Evolutionary conservation across 2,329 filamentous ascomycete species (phyloP).

Genomic region (Kalmusia sp.): DNA sequence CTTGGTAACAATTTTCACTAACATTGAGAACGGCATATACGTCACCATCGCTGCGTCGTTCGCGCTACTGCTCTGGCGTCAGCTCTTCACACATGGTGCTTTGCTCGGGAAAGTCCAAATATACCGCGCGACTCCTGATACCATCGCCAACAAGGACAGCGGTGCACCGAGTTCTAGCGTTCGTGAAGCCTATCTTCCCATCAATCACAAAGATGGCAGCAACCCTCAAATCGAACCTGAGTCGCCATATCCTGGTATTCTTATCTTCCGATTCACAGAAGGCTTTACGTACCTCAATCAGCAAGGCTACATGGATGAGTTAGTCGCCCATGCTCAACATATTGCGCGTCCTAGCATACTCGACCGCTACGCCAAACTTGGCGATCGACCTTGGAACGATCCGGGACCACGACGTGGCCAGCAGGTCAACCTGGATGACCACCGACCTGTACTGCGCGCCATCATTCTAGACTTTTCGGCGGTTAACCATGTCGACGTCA

Average conservation of each 20-base stretch:
- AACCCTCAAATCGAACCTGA: conserved; percentile 84
- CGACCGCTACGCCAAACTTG: conserved; percentile 63
- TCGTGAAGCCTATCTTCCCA: conserved; percentile 64
- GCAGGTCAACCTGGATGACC: conserved; percentile 53
- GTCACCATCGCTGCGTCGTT: conserved; percentile 79
- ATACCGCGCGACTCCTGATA: conserved; percentile 82
- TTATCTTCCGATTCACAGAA: conserved; percentile 95
- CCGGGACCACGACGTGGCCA: conserved; percentile 73
- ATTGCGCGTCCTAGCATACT: conserved; percentile 79
- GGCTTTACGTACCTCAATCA: conserved; percentile 97
- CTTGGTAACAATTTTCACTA: conserved; percentile 83
- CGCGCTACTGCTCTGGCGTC: conserved; percentile 80
- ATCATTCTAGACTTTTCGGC: conserved; percentile 92
- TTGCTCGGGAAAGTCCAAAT: conserved; percentile 81
- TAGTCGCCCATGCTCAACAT: conserved; percentile 52
- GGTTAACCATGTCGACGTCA: conserved; percentile 93
- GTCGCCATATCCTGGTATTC: conserved; percentile 86
- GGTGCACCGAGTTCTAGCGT: conserved; percentile 13
- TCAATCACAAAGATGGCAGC: conserved; percentile 86
- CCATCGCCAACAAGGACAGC: conserved; percentile 60
- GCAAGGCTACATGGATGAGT: conserved; percentile 82
- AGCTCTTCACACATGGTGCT: conserved; percentile 80
- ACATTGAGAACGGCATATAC: conserved; percentile 93
- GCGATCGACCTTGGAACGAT: conserved; percentile 93
- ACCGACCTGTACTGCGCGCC: conserved; percentile 78